Conservation (phyloP, 345 rosid genomes). For the Hypericum perforatum region DNA sequence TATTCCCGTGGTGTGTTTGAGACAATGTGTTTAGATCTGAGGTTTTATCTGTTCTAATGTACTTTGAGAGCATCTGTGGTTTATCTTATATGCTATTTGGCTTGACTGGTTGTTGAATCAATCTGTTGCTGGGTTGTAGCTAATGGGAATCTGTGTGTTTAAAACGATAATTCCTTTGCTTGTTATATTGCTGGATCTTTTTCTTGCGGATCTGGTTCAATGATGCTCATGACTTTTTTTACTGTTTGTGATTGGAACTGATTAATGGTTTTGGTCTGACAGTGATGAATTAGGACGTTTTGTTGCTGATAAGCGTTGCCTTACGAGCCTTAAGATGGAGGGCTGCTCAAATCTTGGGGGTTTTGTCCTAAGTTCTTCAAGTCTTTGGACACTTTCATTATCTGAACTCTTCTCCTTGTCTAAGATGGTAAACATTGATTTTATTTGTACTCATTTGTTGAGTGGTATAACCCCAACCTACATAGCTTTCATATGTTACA, state of each 20-base stretch:
- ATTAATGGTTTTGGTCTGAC: neutral
- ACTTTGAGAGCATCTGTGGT: no score
- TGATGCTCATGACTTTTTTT: no score
- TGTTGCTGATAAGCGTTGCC: conserved; percentile 86
- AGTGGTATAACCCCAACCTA: neutral
- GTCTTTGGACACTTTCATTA: conserved; percentile 85
- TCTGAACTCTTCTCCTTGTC: conserved; percentile 66
- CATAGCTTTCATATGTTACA: neutral
- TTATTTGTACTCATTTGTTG: neutral
- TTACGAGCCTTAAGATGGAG: conserved; percentile 78
- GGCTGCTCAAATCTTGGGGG: conserved; percentile 88
- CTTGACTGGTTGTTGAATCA: no score
- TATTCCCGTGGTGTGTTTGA: neutral
- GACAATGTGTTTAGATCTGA: no score
- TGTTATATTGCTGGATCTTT: no score
- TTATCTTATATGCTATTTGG: no score
- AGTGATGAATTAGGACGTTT: conserved; percentile 90
- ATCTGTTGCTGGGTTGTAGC: no score
- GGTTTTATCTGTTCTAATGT: no score
- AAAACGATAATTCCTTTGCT: no score
- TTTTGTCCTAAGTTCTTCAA: conserved; percentile 62
- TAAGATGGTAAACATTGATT: conserved; percentile 49
- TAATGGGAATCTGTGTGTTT: no score
- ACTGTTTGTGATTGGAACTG: neutral
- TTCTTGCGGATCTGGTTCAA: no score